A percentile compares a stretch with the other conserved stretches of the same genome.
phyloP scores from a whole-genome alignment of 73 alveolate genomes.

The Uronychia binucleata region DNA sequence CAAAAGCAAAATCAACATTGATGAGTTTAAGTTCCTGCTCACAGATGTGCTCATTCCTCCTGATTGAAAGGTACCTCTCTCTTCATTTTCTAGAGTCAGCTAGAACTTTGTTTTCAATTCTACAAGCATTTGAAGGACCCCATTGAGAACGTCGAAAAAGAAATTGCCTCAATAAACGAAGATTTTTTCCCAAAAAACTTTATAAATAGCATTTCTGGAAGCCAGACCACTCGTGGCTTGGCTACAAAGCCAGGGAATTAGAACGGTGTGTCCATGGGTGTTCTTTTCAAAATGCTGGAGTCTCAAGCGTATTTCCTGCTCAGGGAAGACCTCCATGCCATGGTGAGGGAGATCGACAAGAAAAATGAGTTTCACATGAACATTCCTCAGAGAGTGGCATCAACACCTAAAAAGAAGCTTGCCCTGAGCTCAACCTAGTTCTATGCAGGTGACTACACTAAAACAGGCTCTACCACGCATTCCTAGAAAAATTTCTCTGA shows the following conservation, averaged over 20 bases:
- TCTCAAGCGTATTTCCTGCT: neutral
- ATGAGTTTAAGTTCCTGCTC: neutral
- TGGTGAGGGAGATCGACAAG: neutral
- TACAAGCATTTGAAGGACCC: neutral
- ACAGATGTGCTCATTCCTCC: neutral
- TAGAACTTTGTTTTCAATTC: neutral
- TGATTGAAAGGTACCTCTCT: neutral
- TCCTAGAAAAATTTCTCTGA: neutral
- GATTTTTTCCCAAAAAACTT: neutral
- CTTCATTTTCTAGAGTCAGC: neutral
- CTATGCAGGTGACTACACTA: neutral
- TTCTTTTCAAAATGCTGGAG: neutral
- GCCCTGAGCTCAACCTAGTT: neutral
- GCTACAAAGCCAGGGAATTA: no score
- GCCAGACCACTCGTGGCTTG: no score
- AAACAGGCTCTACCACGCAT: neutral
- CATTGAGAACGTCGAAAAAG: neutral
- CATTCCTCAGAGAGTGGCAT: neutral
- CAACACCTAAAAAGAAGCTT: neutral
- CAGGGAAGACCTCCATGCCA: neutral
- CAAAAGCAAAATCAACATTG: neutral
- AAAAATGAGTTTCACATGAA: neutral
- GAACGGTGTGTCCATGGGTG: neutral
- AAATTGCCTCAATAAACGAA: neutral
- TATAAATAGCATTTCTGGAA: no score